Percentiles rank a stretch among this genome's conserved stretches.
Conservation (phyloP, 306 rosid species). For the Comarum palustre region DNA sequence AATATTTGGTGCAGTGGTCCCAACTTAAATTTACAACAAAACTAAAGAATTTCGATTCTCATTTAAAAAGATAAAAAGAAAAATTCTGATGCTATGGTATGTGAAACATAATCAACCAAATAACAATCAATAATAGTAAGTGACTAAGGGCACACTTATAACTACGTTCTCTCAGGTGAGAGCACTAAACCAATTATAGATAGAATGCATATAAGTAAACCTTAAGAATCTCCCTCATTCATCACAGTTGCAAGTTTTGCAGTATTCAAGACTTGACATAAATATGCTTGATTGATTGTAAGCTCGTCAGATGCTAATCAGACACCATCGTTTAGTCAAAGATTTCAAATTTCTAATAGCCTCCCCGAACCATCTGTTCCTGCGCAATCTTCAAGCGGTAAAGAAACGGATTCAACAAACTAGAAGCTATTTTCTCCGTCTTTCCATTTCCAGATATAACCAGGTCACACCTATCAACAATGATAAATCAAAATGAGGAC, state of each 20-base stretch:
- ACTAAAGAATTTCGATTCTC: not conserved
- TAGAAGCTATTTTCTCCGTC: constrained; percentile 89
- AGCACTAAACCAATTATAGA: constrained; percentile 1
- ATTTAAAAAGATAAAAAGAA: no score
- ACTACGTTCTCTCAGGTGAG: not conserved
- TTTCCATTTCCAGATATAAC: constrained; percentile 78
- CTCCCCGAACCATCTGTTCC: constrained; percentile 94
- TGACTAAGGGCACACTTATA: not conserved
- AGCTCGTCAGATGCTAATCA: not conserved
- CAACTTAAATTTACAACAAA: not conserved
- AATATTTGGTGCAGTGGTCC: not conserved
- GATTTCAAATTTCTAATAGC: constrained; percentile 40
- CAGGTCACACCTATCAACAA: constrained; percentile 73
- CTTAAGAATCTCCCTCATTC: not conserved
- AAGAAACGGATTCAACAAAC: constrained; percentile 83
- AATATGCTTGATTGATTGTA: not conserved
- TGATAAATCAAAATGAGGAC: constrained; percentile 15
- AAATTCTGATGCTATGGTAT: not conserved
- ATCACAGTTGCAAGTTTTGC: not conserved
- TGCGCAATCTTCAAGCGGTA: constrained; percentile 93
- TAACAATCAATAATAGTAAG: not conserved
- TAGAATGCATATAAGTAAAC: not conserved
- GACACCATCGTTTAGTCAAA: not conserved
- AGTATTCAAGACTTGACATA: not conserved
- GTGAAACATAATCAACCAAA: not conserved